phyloP scores from a whole-genome alignment of 192 early-diverging fungal genomes.

The Entomortierella parvispora region DNA sequence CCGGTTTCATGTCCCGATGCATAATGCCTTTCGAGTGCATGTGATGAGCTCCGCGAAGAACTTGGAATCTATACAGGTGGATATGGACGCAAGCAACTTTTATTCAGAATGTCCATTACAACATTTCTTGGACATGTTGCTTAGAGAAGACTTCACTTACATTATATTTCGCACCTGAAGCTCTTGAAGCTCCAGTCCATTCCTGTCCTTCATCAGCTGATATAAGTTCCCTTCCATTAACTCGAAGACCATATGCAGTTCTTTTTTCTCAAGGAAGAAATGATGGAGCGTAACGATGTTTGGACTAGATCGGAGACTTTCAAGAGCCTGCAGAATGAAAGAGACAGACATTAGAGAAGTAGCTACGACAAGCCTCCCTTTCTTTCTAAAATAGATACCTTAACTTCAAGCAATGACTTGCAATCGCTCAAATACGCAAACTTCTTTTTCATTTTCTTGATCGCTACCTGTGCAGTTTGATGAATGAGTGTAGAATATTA shows the following conservation, averaged over 20 bases:
- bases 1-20: constrained; percentile 98
- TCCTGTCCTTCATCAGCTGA: constrained; percentile 83
- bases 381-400: constrained; percentile 52
- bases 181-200: constrained; percentile 72
- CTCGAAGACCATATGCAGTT: constrained; percentile 95
- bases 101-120: background rate
- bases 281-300: constrained; percentile 90
- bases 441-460: constrained; percentile 92
- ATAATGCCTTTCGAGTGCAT: constrained; percentile 96
- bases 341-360: background rate
- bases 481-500: background rate
- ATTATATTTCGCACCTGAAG: constrained; percentile 77
- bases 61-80: constrained; percentile 71
- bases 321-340: constrained; percentile 64
- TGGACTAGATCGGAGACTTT: constrained; percentile 77
- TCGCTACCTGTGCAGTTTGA: constrained; percentile 72
- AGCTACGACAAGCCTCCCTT: background rate
- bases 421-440: constrained; percentile 77
- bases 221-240: constrained; percentile 96
- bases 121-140: background rate
- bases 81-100: background rate
- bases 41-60: constrained; percentile 86
- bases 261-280: constrained; percentile 85
- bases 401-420: constrained; percentile 81
- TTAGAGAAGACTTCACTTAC: constrained; percentile 56